Evolutionary conservation across 805 yeast genomes (phyloP).

Genomic region (Teunomyces gatunensis): DNA sequence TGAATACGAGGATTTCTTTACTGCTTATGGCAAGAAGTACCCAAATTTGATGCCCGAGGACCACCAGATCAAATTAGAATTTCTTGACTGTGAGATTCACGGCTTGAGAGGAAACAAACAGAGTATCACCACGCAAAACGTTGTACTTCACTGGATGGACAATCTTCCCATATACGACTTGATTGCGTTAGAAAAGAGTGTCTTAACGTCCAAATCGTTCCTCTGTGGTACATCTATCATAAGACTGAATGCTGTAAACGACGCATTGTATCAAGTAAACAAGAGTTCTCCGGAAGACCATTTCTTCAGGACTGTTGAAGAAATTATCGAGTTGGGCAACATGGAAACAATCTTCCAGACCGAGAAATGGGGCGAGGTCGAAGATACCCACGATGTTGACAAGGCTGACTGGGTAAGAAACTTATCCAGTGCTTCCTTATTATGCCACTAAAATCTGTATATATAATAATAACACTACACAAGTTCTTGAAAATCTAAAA

Average conservation of each 20-base stretch:
- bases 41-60: slow-evolving; percentile 23
- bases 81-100: slow-evolving; percentile 75
- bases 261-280: slow-evolving; percentile 33
- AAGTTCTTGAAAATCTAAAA: not conserved
- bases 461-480: not conserved
- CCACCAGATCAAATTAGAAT: slow-evolving; percentile 42
- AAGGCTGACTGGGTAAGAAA: slow-evolving; percentile 83
- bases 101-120: slow-evolving; percentile 84
- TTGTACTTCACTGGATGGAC: slow-evolving; percentile 64
- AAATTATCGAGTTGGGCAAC: slow-evolving; percentile 72
- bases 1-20: slow-evolving; percentile 61
- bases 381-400: slow-evolving; percentile 98
- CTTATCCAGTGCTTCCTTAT: slow-evolving; percentile 69
- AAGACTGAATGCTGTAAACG: slow-evolving; percentile 39
- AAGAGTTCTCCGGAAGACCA: slow-evolving; percentile 27
- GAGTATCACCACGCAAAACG: slow-evolving; percentile 51
- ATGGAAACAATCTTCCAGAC: slow-evolving; percentile 85
- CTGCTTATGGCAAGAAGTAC: slow-evolving; percentile 33
- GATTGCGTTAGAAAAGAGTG: slow-evolving; percentile 88
- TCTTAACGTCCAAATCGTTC: slow-evolving; percentile 80
- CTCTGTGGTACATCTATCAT: slow-evolving; percentile 73
- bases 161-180: slow-evolving; percentile 70
- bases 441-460: slow-evolving; percentile 16
- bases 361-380: slow-evolving; percentile 95
- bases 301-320: slow-evolving; percentile 53